Conservation (phyloP, 495 filamentous ascomycete genomes). For the Viridothelium virens region DNA sequence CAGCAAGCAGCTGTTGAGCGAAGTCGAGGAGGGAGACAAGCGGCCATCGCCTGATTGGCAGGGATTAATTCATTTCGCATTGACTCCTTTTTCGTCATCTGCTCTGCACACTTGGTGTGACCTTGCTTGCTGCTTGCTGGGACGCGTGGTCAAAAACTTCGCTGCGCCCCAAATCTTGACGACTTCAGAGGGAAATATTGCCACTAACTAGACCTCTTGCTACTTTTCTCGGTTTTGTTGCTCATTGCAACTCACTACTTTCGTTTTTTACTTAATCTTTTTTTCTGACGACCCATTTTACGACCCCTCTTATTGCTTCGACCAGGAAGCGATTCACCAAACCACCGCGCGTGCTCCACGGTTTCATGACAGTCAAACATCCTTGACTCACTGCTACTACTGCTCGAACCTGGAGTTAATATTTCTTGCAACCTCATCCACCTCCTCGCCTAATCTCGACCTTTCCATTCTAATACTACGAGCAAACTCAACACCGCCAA, state of each 20-base stretch:
- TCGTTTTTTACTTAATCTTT: not conserved
- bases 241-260: not conserved
- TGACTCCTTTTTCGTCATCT: not conserved
- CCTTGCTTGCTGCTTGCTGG: not conserved
- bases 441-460: not conserved
- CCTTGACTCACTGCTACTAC: not conserved
- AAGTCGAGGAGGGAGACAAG: not conserved
- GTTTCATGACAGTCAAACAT: not conserved
- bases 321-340: not conserved
- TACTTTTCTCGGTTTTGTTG: not conserved
- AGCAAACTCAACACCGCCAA: not conserved
- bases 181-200: not conserved
- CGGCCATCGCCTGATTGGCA: not conserved
- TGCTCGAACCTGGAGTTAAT: not conserved
- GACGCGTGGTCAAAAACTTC: conserved; percentile 5
- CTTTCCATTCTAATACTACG: not conserved
- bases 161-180: not conserved
- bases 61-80: conserved; percentile 3
- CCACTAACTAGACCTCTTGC: not conserved
- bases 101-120: not conserved
- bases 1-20: not conserved
- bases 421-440: not conserved
- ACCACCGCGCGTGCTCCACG: not conserved
- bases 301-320: too few species aligned
- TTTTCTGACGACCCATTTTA: not conserved